Evolutionary conservation across 2,329 filamentous ascomycete species (phyloP), one percentile per base, ranked within the genome.

Genomic region (Pestalotiopsis sp.): DNA sequence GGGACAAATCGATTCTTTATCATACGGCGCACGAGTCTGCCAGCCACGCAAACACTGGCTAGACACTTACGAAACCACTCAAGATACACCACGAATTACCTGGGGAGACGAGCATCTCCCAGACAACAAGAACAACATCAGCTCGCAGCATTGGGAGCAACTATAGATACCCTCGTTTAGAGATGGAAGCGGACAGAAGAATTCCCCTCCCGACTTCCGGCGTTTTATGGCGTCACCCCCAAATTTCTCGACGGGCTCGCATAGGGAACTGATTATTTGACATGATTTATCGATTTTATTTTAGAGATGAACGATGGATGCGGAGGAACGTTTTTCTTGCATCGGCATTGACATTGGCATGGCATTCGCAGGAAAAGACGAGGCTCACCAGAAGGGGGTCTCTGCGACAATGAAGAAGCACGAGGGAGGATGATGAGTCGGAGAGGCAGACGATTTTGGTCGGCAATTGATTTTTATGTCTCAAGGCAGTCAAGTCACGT

Each of bases 101-200:
- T 20, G 45, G 45, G 45, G 20, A 52, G 2, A 52, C 4, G 20
- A 52, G 14, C 45, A 59, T 9, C 11, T 23, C 57, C 57, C 23
- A 20, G n/a, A 41, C 27, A 20, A 62, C 58, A 20, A 62, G 17
- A 36, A 20, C 12, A 36, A 59, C 12, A 14, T 38, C 25, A 23
- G 27, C 31, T 62, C 36, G 17, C 31, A 31, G 49, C 11, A 4
- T 49, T 52, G 45, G 59, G n/a, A 27, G 25, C 27, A 45, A 64
- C 39, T 64, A 45, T 49, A 67, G 56, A 67, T 67, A 59, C 65
- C 65, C 65, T 67, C 65, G 65, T 60, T 66, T 59, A 60, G 52
- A 67, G 39, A 60, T 45, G 27, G 36, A 25, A 67, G 52, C 36
- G 38, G 65, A 60, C 27, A 45, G 38, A 20, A 65, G 17, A 12